Percentiles rank a stretch among this genome's conserved stretches.
These are phyloP conservation scores for Morella rubra DNA, from an alignment of 306 rosid species.

Conservation along the genomic window DNA sequence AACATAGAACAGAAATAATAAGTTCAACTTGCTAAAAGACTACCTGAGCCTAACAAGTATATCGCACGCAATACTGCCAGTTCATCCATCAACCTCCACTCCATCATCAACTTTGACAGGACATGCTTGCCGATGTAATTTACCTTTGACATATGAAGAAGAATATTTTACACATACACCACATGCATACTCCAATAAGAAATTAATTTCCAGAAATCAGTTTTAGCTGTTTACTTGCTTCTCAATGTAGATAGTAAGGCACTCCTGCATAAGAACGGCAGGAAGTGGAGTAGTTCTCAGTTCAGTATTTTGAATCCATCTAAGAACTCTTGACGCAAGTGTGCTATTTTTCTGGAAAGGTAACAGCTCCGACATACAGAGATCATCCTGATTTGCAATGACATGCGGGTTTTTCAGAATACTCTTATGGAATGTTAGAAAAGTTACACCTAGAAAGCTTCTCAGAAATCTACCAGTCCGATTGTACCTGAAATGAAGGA, in stretches of 20 bases:
- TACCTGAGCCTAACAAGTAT: constrained; percentile 97
- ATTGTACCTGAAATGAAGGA: constrained; percentile 76
- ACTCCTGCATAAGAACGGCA: constrained; percentile 78
- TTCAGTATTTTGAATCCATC: constrained; percentile 77
- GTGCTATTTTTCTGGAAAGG: constrained; percentile 97
- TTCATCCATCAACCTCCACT: constrained; percentile 97
- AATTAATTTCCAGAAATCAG: constrained; percentile 22
- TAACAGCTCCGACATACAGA: constrained; percentile 72
- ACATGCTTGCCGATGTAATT: constrained; percentile 83
- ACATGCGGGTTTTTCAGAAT: constrained; percentile 23
- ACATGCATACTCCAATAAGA: constrained; percentile 9
- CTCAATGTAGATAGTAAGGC: constrained; percentile 68
- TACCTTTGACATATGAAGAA: constrained; percentile 52
- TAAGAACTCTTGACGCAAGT: constrained; percentile 81
- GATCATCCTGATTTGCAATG: constrained; percentile 66
- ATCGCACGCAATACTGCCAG: constrained; percentile 91
- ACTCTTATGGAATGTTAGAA: constrained; percentile 24
- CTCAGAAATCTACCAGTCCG: constrained; percentile 17
- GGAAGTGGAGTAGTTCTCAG: constrained; percentile 75
- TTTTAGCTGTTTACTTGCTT: constrained; percentile 63
- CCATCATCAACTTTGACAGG: constrained; percentile 82
- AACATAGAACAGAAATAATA: constrained; percentile 17
- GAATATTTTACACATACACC: constrained; percentile 20
- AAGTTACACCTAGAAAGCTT: constrained; percentile 22
- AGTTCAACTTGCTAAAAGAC: constrained; percentile 23